These are phyloP conservation scores for Tetrahymena malaccensis DNA, from an alignment of 73 alveolate genomes.

Conservation along the genomic window DNA sequence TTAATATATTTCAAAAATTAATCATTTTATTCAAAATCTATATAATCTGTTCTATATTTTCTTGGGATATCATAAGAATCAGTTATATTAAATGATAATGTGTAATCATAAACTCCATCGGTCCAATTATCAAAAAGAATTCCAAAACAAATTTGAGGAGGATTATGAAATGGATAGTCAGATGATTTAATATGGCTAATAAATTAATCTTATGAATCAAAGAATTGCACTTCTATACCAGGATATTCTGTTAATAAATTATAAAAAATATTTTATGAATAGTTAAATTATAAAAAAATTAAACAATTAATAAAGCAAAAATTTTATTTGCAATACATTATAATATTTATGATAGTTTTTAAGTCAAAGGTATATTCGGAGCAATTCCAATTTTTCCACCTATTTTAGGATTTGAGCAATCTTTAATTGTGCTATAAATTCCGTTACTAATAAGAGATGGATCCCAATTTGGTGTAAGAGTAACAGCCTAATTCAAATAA, in stretches of 20 bases:
- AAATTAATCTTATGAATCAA: not conserved
- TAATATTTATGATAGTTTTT: not conserved
- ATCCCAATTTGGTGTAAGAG: not conserved
- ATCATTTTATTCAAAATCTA: not conserved
- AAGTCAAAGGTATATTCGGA: not conserved
- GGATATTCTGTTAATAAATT: not conserved
- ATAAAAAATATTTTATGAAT: no score
- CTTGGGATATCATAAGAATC: not conserved
- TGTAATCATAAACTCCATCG: not conserved
- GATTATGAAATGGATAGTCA: not conserved
- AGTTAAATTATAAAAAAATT: no score
- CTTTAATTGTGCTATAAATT: not conserved
- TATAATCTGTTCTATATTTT: not conserved
- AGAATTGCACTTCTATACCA: not conserved
- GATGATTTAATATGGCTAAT: not conserved
- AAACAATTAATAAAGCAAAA: no score
- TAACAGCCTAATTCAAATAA: not conserved
- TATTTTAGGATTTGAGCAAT: not conserved
- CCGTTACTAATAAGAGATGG: not conserved
- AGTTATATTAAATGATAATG: not conserved
- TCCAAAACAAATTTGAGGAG: not conserved
- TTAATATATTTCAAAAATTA: not conserved
- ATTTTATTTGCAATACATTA: not conserved
- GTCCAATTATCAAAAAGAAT: not conserved
- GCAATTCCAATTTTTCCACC: conserved; percentile 3